These are phyloP conservation scores for Blastobotrys elegans DNA, from an alignment of 1,139 yeast species.

Conservation along the genomic window DNA sequence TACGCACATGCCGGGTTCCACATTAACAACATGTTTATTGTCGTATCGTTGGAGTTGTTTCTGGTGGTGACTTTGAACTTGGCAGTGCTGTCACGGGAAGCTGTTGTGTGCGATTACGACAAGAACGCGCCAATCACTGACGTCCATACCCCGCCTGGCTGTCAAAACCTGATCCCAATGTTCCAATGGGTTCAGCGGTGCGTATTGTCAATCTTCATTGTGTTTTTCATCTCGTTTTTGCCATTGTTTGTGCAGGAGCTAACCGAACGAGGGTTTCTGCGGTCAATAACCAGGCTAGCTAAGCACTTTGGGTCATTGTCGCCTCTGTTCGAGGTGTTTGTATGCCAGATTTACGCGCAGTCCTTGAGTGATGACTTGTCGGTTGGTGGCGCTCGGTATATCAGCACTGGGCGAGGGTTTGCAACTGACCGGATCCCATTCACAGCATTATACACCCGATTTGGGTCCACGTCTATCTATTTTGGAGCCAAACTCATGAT, in stretches of 20 bases:
- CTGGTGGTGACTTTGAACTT: conserved; percentile 62
- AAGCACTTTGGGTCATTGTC: conserved; percentile 69
- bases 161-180: conserved; percentile 70
- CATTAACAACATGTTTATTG: conserved; percentile 72
- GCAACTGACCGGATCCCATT: conserved; percentile 68
- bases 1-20: conserved; percentile 94
- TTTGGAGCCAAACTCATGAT: conserved; percentile 57
- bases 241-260: conserved; percentile 78
- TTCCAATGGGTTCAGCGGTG: conserved; percentile 76
- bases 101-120: conserved; percentile 52
- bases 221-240: conserved; percentile 75
- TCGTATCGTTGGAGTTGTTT: conserved; percentile 67
- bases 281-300: conserved; percentile 53
- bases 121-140: conserved; percentile 56
- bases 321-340: conserved; percentile 83
- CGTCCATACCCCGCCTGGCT: conserved; percentile 61
- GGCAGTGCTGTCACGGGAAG: conserved; percentile 59
- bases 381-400: conserved; percentile 79
- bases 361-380: conserved; percentile 63
- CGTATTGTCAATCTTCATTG: conserved; percentile 75
- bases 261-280: conserved; percentile 67
- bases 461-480: conserved; percentile 60
- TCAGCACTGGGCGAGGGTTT: conserved; percentile 82
- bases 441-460: conserved; percentile 54
- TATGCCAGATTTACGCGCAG: conserved; percentile 75